A percentile compares a stretch with the other conserved stretches of the same genome.
phyloP scores from a whole-genome alignment of 768 basidiomycete genomes.

The Pleurotus eryngii region DNA sequence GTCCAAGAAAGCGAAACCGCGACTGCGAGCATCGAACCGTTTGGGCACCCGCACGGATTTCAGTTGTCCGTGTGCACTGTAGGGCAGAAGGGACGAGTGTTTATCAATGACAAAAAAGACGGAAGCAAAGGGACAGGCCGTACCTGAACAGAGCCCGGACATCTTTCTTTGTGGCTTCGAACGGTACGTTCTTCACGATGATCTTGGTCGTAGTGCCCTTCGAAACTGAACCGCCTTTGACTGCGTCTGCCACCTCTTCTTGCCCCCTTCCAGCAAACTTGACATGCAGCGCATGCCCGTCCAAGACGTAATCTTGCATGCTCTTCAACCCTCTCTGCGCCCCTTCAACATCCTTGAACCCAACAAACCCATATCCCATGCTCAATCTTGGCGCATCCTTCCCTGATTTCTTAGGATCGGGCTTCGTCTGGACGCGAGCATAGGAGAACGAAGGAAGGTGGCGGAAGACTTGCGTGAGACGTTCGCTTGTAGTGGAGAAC shows the following conservation, averaged over 20 bases:
- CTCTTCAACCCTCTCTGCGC: slow-evolving; percentile 75
- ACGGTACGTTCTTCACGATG: slow-evolving; percentile 97
- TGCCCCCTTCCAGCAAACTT: slow-evolving; percentile 86
- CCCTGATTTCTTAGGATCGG: slow-evolving; percentile 69
- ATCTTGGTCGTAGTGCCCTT: slow-evolving; percentile 76
- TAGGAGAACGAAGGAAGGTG: slow-evolving; percentile 80
- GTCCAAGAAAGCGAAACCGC: slow-evolving; percentile 97
- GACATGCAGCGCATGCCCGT: slow-evolving; percentile 81
- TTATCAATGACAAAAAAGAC: neutral
- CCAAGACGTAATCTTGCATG: slow-evolving; percentile 79
- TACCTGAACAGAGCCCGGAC: slow-evolving; percentile 86
- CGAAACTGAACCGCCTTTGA: slow-evolving; percentile 31
- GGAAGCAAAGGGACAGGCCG: slow-evolving; percentile 22
- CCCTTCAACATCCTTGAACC: slow-evolving; percentile 73
- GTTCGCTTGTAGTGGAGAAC: slow-evolving; percentile 84
- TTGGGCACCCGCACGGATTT: slow-evolving; percentile 93
- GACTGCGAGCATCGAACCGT: slow-evolving; percentile 83
- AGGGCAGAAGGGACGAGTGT: slow-evolving; percentile 1
- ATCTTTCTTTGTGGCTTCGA: slow-evolving; percentile 94
- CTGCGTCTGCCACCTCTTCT: slow-evolving; percentile 44
- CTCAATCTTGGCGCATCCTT: slow-evolving; percentile 55
- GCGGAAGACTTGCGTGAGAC: slow-evolving; percentile 65
- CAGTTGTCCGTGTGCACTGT: slow-evolving; percentile 84
- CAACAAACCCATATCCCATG: slow-evolving; percentile 97
- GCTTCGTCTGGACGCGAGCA: slow-evolving; percentile 88